Base-by-base conservation (phyloP, 345 rosid species). In the Pelargonium nanum region DNA sequence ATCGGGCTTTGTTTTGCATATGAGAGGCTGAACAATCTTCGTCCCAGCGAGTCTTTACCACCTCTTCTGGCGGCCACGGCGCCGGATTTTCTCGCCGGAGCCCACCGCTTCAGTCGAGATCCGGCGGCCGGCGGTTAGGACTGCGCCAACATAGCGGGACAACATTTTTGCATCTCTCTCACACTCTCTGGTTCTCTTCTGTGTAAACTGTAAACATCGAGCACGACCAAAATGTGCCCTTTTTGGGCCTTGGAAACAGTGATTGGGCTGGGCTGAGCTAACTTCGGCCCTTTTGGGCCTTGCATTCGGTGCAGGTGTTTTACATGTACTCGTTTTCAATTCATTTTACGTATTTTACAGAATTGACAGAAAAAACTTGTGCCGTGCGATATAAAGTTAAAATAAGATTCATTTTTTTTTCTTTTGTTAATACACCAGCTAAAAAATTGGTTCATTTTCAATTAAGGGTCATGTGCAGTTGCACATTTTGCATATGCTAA, bases 1-100 rank as follows among this genome's bases (percentile, higher is more conserved):
- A 83, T 89, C 55, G 96, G 94, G 53, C 99, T 87, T 32, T 96
- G 89, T 72, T 87, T 89, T 32, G 89, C 56, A 73, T 84, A 82
- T 53, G 73, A 80, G 52, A 93, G 75, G 68, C 85, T 83, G 22
- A 87, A 66, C 28, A 90, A 82, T 72, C 91, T 82, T 56, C 78
- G 79, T 57, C 97, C 89, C 28, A 89, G 73, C 30, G 89, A 77
- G 72, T 87, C 88, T 45, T 77, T 60, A 45, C 75, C 79, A 21
- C 72, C 70, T 22, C 21, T 62, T 19, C 24, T 59, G 16, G 30
- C 48, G 40, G 70, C 56, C 24, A 64, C 32, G 2, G 45, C 50
- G 21, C 64, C 61, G 68, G 25, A 9, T 52, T 19, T 52, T 22
- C 23, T 51, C 63, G 65, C 44, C n/a, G 67, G 69, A 32, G 60